Evolutionary conservation across 2,329 filamentous ascomycete genomes (phyloP).

Genomic region (Fusarium penzigii): DNA sequence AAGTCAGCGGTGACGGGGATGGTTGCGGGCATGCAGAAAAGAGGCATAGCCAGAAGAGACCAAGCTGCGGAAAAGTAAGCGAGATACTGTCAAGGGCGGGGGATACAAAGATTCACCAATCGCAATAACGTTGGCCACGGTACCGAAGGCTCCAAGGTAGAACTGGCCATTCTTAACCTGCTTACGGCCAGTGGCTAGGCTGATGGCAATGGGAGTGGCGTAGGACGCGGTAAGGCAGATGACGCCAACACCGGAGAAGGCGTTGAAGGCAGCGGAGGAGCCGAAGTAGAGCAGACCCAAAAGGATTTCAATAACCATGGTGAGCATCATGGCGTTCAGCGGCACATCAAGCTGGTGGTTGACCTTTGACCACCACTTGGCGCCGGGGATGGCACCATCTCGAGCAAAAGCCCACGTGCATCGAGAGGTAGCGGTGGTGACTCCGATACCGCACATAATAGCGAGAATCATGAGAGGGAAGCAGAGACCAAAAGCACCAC

Average conservation of each 20-base stretch:
- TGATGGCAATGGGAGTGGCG: slow-evolving; percentile 65
- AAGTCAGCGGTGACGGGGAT: slow-evolving; percentile 56
- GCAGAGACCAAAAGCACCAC: slow-evolving; percentile 61
- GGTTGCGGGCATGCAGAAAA: slow-evolving; percentile 70
- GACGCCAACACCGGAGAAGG: slow-evolving; percentile 68
- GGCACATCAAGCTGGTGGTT: slow-evolving; percentile 64
- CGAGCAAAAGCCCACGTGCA: slow-evolving; percentile 70
- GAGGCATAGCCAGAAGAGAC: slow-evolving; percentile 66
- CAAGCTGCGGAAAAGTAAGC: slow-evolving; percentile 47
- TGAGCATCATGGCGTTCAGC: slow-evolving; percentile 71
- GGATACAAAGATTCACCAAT: slow-evolving; percentile 49
- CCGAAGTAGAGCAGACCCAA: slow-evolving; percentile 70
- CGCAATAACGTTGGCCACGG: slow-evolving; percentile 63
- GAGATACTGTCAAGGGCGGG: background rate
- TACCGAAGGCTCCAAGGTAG: slow-evolving; percentile 61
- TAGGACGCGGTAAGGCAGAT: slow-evolving; percentile 70
- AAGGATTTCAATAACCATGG: slow-evolving; percentile 62
- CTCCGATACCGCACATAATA: slow-evolving; percentile 66
- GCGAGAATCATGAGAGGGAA: slow-evolving; percentile 66
- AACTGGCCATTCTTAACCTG: slow-evolving; percentile 58
- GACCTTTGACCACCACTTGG: slow-evolving; percentile 59
- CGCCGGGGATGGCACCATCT: slow-evolving; percentile 67
- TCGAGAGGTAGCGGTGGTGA: slow-evolving; percentile 67
- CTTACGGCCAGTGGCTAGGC: slow-evolving; percentile 58
- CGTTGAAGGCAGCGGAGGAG: slow-evolving; percentile 66